phyloP scores from a whole-genome alignment of 352 stramenopile genomes.

The Hyaloperonospora brassicae region DNA sequence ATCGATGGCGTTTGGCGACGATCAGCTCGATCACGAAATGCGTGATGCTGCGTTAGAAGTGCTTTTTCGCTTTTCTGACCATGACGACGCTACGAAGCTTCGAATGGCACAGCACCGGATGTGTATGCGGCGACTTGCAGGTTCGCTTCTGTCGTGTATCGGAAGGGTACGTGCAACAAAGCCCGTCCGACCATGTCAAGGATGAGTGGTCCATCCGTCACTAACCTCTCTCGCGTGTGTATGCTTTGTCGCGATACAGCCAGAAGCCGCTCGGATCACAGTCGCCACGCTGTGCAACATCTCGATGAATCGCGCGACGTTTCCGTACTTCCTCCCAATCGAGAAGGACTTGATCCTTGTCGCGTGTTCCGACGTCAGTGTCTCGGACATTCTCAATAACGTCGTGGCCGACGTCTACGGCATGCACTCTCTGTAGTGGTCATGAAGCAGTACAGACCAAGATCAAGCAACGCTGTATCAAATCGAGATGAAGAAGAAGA shows the following conservation, averaged over 20 bases:
- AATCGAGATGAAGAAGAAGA: too few species aligned
- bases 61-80: conserved; percentile 61
- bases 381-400: conserved; percentile 76
- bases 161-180: conserved; percentile 39
- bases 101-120: conserved; percentile 56
- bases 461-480: too few species aligned
- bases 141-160: conserved; percentile 56
- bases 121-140: conserved; percentile 49
- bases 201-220: neutral
- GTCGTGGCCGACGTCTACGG: conserved; percentile 73
- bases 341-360: conserved; percentile 70
- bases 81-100: conserved; percentile 55
- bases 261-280: conserved; percentile 64
- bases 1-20: conserved; percentile 26
- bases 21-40: conserved; percentile 70
- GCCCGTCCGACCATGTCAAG: neutral
- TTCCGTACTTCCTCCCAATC: conserved; percentile 71
- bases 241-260: conserved; percentile 26
- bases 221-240: conserved; percentile 5
- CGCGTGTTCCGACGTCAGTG: conserved; percentile 63
- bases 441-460: neutral
- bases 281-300: conserved; percentile 66
- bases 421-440: conserved; percentile 66
- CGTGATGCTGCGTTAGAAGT: conserved; percentile 66
- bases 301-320: conserved; percentile 68